Conservation (phyloP, 2,329 filamentous ascomycete species). For the Botrytis aclada region DNA sequence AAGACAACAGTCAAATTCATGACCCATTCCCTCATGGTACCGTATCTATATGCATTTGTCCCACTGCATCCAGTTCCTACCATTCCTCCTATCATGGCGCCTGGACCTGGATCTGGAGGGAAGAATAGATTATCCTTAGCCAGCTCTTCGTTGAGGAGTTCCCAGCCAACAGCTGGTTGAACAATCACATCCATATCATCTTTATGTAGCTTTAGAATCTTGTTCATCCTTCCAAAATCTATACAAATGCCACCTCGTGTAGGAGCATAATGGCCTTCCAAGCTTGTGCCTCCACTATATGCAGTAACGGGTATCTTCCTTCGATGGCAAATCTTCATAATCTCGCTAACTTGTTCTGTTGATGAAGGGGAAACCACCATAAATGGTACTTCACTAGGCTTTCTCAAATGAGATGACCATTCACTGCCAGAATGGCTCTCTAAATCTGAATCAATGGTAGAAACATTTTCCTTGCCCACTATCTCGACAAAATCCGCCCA, state of each 20-base stretch:
- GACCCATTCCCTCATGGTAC: constrained; percentile 95
- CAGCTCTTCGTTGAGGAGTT: constrained; percentile 76
- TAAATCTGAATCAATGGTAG: constrained; percentile 55
- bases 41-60: constrained; percentile 89
- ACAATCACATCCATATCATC: constrained; percentile 74
- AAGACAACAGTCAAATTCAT: constrained; percentile 81
- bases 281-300: constrained; percentile 82
- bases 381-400: constrained; percentile 53
- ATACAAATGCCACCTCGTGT: constrained; percentile 81
- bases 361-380: constrained; percentile 72
- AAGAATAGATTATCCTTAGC: constrained; percentile 77
- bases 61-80: constrained; percentile 71
- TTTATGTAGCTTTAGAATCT: constrained; percentile 73
- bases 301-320: constrained; percentile 80
- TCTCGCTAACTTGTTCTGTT: constrained; percentile 78
- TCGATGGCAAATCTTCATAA: constrained; percentile 85
- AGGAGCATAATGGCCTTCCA: constrained; percentile 85
- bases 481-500: constrained; percentile 67
- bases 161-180: constrained; percentile 83
- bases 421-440: constrained; percentile 56
- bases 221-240: constrained; percentile 83
- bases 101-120: constrained; percentile 85
- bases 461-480: constrained; percentile 63
- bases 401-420: constrained; percentile 59
- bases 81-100: constrained; percentile 90